These are phyloP conservation scores for Boletus fagicola DNA, from an alignment of 768 basidiomycete species.

Conservation along the genomic window DNA sequence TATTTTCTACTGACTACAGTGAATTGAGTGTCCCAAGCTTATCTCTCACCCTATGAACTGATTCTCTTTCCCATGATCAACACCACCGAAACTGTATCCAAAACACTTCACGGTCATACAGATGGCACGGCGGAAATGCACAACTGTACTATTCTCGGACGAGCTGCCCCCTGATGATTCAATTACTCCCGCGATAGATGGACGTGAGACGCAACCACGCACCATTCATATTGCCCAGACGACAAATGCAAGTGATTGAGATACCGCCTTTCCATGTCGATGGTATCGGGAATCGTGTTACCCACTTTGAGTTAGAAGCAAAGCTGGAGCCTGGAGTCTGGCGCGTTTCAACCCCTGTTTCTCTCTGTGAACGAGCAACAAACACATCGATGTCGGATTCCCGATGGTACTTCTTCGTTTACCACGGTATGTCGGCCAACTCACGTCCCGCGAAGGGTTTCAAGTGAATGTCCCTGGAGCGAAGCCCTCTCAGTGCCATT, in stretches of 20 bases:
- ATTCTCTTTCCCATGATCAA: not conserved
- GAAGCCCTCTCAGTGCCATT: not conserved
- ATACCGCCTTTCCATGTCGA: too few species aligned
- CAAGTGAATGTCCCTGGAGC: not conserved
- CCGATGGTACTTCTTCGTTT: not conserved
- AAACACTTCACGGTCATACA: not conserved
- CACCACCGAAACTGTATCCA: not conserved
- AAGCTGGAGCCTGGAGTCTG: too few species aligned
- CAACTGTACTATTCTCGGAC: too few species aligned
- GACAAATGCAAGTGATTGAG: too few species aligned
- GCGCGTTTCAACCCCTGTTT: too few species aligned
- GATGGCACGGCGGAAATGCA: too few species aligned
- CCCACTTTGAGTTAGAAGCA: too few species aligned
- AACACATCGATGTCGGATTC: not conserved
- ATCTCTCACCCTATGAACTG: not conserved
- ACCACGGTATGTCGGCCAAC: not conserved
- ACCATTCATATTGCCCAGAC: too few species aligned
- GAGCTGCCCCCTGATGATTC: too few species aligned
- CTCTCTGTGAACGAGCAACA: not conserved
- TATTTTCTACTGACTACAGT: not conserved
- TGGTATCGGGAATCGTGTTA: too few species aligned
- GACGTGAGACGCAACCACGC: too few species aligned
- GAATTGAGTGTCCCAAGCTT: not conserved
- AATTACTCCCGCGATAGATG: too few species aligned
- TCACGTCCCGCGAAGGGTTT: slow-evolving; percentile 12